These are phyloP conservation scores for Solidago caesia DNA, from an alignment of 129 eudicot genomes.

Conservation along the genomic window DNA sequence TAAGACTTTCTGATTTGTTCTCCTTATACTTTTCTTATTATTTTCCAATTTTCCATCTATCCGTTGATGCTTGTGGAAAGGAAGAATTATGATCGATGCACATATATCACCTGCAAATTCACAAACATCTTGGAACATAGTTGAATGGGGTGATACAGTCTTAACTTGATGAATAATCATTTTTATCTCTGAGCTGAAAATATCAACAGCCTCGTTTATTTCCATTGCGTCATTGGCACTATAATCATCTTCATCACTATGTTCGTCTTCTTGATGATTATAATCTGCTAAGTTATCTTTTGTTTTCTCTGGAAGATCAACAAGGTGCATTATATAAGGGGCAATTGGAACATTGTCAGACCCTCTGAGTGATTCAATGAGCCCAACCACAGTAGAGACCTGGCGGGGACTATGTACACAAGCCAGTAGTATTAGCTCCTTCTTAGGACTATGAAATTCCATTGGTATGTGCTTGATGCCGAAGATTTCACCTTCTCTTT, in stretches of 20 bases:
- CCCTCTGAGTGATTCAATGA: conserved; percentile 62
- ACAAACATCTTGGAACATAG: conserved; percentile 72
- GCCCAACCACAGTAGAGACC: conserved; percentile 64
- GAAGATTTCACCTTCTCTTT: conserved; percentile 58
- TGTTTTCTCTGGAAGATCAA: conserved; percentile 70
- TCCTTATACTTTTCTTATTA: conserved; percentile 64
- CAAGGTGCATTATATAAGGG: conserved; percentile 73
- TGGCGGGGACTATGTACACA: conserved; percentile 74
- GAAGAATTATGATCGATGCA: conserved; percentile 70
- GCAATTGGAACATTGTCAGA: conserved; percentile 48
- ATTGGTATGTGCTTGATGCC: conserved; percentile 57
- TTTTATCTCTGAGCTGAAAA: conserved; percentile 53
- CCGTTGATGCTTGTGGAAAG: conserved; percentile 87
- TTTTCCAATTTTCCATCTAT: conserved; percentile 83
- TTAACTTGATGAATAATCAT: conserved; percentile 59
- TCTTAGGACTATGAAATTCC: conserved; percentile 58
- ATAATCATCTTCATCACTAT: conserved; percentile 72
- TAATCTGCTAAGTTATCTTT: conserved; percentile 29
- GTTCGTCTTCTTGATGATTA: conserved; percentile 49
- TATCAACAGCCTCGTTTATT: conserved; percentile 73
- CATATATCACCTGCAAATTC: conserved; percentile 62
- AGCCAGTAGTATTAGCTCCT: conserved; percentile 59
- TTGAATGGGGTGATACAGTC: conserved; percentile 52
- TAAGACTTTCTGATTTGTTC: conserved; percentile 69
- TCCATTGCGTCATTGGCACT: conserved; percentile 75